A percentile compares a stretch with the other conserved stretches of the same genome.
These are phyloP conservation scores for Penstemon barbatus DNA, from an alignment of 257 asterid genomes.

Conservation along the genomic window DNA sequence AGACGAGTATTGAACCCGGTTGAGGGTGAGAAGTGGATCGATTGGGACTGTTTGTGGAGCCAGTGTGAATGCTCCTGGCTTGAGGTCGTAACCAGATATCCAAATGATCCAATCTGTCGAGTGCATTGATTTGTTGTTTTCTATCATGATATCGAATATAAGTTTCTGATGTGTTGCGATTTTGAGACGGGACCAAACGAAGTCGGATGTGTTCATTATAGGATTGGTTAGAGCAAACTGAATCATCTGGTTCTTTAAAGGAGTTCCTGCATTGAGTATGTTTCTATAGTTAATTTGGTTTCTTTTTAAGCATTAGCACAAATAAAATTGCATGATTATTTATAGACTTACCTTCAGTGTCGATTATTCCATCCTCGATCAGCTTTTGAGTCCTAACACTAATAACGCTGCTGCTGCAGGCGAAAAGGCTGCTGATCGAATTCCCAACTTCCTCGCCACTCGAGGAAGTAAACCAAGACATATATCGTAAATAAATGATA, in stretches of 20 bases:
- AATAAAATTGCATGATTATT: no score
- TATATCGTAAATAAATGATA: conserved; percentile 55
- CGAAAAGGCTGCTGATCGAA: conserved; percentile 49
- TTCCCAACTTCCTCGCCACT: conserved; percentile 41
- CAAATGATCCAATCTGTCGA: conserved; percentile 36
- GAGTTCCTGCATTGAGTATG: conserved; percentile 1
- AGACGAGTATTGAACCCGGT: conserved; percentile 22
- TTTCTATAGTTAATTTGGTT: neutral
- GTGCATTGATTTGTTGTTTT: conserved; percentile 15
- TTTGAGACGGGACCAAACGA: conserved; percentile 32
- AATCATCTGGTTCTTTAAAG: conserved; percentile 20
- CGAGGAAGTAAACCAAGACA: conserved; percentile 41
- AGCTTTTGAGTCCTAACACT: conserved; percentile 44
- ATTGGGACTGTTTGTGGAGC: conserved; percentile 33
- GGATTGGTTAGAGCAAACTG: conserved; percentile 39
- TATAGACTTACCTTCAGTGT: conserved; percentile 41
- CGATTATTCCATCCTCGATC: conserved; percentile 49
- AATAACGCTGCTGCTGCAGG: conserved; percentile 59
- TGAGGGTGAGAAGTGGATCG: conserved; percentile 38
- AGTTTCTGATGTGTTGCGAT: conserved; percentile 13
- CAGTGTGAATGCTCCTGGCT: conserved; percentile 47
- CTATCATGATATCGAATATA: conserved; percentile 28
- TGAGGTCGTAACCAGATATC: conserved; percentile 38
- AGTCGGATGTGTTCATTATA: conserved; percentile 31
- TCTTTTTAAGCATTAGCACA: no score